Conservation (phyloP, 1,139 yeast genomes). For the Taiozyma onychis region DNA sequence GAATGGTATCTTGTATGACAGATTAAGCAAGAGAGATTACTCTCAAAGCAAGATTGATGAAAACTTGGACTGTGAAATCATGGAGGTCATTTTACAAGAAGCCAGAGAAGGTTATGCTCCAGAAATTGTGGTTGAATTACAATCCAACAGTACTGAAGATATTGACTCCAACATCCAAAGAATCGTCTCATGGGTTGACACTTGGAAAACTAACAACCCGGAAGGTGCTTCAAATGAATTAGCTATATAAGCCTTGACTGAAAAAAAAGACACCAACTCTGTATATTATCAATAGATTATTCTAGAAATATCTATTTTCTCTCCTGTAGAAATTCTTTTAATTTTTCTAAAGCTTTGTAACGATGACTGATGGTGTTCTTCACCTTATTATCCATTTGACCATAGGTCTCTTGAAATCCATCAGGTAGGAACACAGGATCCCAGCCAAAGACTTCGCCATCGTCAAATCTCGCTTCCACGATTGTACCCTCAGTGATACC, state of each 20-base stretch:
- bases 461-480: slow-evolving; percentile 51
- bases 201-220: slow-evolving; percentile 56
- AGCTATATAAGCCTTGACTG: slow-evolving; percentile 6
- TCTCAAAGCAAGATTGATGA: slow-evolving; percentile 79
- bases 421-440: slow-evolving; percentile 83
- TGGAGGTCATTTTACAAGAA: slow-evolving; percentile 86
- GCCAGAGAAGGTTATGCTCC: slow-evolving; percentile 78
- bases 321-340: slow-evolving; percentile 48
- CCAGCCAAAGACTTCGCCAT: slow-evolving; percentile 91
- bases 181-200: slow-evolving; percentile 63
- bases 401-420: slow-evolving; percentile 69
- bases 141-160: slow-evolving; percentile 66
- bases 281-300: not conserved
- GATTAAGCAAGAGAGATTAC: slow-evolving; percentile 71
- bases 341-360: slow-evolving; percentile 70
- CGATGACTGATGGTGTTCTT: slow-evolving; percentile 88
- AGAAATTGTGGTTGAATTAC: slow-evolving; percentile 75
- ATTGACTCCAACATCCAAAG: slow-evolving; percentile 78
- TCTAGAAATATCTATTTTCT: slow-evolving; percentile 4
- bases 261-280: not conserved
- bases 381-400: slow-evolving; percentile 76
- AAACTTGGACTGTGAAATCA: slow-evolving; percentile 92
- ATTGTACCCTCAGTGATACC: slow-evolving; percentile 81
- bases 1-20: slow-evolving; percentile 63
- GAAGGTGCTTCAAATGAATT: slow-evolving; percentile 38